phyloP scores from a whole-genome alignment of 2,329 filamentous ascomycete genomes.

The Achaetomium macrosporum region DNA sequence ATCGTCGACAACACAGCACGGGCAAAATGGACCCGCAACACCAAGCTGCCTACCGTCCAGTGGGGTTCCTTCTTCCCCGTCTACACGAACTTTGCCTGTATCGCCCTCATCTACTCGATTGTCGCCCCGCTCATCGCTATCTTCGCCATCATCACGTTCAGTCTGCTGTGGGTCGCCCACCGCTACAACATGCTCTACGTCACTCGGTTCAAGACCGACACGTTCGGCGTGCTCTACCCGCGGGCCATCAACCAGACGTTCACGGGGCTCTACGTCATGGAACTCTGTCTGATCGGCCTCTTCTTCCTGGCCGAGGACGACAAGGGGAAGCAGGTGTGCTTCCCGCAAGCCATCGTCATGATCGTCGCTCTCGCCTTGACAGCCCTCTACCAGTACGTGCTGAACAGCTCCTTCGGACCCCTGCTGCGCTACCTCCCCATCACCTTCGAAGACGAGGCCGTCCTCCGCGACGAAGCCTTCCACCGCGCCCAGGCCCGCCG shows the following conservation, averaged over 20 bases:
- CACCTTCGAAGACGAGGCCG: slow-evolving; percentile 91
- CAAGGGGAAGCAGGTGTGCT: slow-evolving; percentile 50
- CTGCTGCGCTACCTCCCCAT: slow-evolving; percentile 87
- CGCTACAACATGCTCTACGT: slow-evolving; percentile 97
- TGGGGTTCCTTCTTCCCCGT: slow-evolving; percentile 96
- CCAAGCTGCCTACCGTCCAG: slow-evolving; percentile 65
- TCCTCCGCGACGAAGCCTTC: slow-evolving; percentile 84
- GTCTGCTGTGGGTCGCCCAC: slow-evolving; percentile 87
- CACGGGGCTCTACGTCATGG: slow-evolving; percentile 91
- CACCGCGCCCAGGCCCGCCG: slow-evolving; percentile 68
- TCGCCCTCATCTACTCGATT: slow-evolving; percentile 81
- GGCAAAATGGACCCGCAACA: slow-evolving; percentile 82
- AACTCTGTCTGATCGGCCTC: slow-evolving; percentile 79
- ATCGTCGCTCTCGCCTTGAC: slow-evolving; percentile 68
- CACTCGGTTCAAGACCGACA: slow-evolving; percentile 82
- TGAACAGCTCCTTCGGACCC: slow-evolving; percentile 79
- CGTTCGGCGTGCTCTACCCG: slow-evolving; percentile 86
- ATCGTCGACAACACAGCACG: slow-evolving; percentile 75
- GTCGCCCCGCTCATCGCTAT: slow-evolving; percentile 85
- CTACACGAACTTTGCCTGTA: slow-evolving; percentile 94
- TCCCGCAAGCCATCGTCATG: slow-evolving; percentile 79
- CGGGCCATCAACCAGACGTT: slow-evolving; percentile 93
- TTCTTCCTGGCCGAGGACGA: slow-evolving; percentile 72
- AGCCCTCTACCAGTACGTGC: slow-evolving; percentile 66
- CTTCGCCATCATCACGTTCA: slow-evolving; percentile 90